These are phyloP conservation scores for Fusarium pilosicola DNA, from an alignment of 2,329 filamentous ascomycete genomes.

Conservation along the genomic window DNA sequence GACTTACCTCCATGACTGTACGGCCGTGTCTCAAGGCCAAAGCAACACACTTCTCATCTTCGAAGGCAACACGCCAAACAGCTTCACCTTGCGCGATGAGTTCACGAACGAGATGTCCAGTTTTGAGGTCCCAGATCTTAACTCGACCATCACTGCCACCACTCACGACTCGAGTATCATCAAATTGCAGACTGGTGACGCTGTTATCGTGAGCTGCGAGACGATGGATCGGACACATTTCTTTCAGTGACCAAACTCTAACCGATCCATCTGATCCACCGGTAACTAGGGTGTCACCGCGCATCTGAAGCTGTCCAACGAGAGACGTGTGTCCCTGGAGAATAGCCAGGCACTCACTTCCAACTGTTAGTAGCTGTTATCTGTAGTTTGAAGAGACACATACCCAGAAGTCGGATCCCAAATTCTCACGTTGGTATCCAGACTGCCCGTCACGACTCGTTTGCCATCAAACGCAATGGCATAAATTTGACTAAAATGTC, in stretches of 20 bases:
- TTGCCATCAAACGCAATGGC: slow-evolving; percentile 97
- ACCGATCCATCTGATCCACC: slow-evolving; percentile 97
- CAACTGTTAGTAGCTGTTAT: slow-evolving; percentile 46
- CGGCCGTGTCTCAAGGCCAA: slow-evolving; percentile 86
- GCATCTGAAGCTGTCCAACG: slow-evolving; percentile 96
- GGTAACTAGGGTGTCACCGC: slow-evolving; percentile 92
- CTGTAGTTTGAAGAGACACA: slow-evolving; percentile 50
- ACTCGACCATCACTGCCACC: slow-evolving; percentile 97
- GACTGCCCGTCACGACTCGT: slow-evolving; percentile 91
- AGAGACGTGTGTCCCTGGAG: slow-evolving; percentile 97
- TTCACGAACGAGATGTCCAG: slow-evolving; percentile 88
- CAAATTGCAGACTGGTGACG: slow-evolving; percentile 96
- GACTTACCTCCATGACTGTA: slow-evolving; percentile 96
- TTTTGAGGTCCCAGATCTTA: slow-evolving; percentile 97
- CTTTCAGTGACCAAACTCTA: slow-evolving; percentile 92
- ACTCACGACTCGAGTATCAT: slow-evolving; percentile 93
- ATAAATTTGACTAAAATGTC: slow-evolving; percentile 99
- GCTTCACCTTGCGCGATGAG: slow-evolving; percentile 91
- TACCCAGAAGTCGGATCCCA: slow-evolving; percentile 93
- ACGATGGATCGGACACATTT: slow-evolving; percentile 91
- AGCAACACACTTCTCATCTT: slow-evolving; percentile 97
- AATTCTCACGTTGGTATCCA: slow-evolving; percentile 96
- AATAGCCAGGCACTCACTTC: slow-evolving; percentile 82
- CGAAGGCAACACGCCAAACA: slow-evolving; percentile 97
- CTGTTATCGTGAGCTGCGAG: slow-evolving; percentile 98